These are phyloP conservation scores for Leishmania turanica DNA, from an alignment of 208 protist genomes.

Conservation along the genomic window DNA sequence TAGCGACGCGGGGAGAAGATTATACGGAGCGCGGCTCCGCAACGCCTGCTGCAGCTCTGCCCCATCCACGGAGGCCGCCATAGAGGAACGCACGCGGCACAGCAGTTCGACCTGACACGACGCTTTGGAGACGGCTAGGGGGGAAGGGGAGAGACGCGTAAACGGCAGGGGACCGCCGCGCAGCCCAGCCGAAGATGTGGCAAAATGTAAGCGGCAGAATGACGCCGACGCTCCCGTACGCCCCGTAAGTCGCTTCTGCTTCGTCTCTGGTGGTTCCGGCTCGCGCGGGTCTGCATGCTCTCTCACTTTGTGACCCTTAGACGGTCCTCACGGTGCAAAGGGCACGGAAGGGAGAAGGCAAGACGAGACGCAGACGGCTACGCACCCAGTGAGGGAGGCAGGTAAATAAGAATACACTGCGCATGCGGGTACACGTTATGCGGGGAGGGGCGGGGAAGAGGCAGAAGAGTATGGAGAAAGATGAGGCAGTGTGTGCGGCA, in stretches of 20 bases:
- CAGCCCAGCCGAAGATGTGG: background rate
- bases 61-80: slow-evolving; percentile 30
- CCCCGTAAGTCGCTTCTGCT: background rate
- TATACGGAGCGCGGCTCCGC: slow-evolving; percentile 55
- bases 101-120: background rate
- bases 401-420: background rate
- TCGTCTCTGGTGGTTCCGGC: background rate
- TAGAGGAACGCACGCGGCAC: background rate
- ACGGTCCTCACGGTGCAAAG: background rate
- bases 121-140: background rate
- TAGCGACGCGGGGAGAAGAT: slow-evolving; percentile 49
- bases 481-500: background rate
- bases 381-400: background rate
- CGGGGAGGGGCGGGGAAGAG: background rate
- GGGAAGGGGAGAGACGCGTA: background rate
- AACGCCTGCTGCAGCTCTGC: slow-evolving; percentile 67
- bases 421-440: background rate
- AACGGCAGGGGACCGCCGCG: background rate
- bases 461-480: background rate
- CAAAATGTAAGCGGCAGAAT: background rate
- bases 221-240: background rate
- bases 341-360: too few species aligned
- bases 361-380: background rate
- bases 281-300: background rate
- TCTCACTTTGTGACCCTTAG: background rate